Conservation (phyloP, 2,329 filamentous ascomycete genomes). For the Aspergillus oerlinghausenensis region DNA sequence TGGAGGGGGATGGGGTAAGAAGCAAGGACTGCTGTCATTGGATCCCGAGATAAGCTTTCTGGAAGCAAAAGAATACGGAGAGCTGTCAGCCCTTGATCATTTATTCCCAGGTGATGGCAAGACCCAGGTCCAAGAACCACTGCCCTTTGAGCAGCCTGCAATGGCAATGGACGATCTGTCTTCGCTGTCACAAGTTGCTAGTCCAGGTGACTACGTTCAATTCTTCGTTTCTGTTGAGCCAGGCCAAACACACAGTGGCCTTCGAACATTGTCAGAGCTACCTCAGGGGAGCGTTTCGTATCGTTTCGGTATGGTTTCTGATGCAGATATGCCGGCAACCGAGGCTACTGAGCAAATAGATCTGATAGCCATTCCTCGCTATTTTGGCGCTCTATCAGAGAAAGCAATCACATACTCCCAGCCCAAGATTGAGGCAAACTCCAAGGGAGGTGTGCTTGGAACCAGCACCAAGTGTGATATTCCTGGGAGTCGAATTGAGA, state of each 20-base stretch:
- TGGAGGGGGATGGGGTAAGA: constrained; percentile 44
- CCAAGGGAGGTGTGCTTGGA: constrained; percentile 6
- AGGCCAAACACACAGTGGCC: not conserved
- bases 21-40: constrained; percentile 39
- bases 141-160: constrained; percentile 18
- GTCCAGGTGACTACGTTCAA: constrained; percentile 36
- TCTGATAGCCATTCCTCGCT: constrained; percentile 23
- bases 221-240: constrained; percentile 37
- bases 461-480: constrained; percentile 33
- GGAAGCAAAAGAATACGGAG: constrained; percentile 10
- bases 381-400: constrained; percentile 39
- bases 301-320: constrained; percentile 30
- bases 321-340: constrained; percentile 16
- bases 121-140: constrained; percentile 8
- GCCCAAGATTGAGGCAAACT: constrained; percentile 11
- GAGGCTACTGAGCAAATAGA: constrained; percentile 6
- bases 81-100: constrained; percentile 18
- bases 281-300: constrained; percentile 17
- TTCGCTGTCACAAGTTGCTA: constrained; percentile 36
- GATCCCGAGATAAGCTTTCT: constrained; percentile 36
- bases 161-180: constrained; percentile 29
- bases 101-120: constrained; percentile 18
- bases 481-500: constrained; percentile 27
- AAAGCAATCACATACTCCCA: constrained; percentile 34
- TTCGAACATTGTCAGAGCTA: not conserved